Percentiles rank a stretch among this genome's conserved stretches.
Evolutionary conservation across 495 filamentous ascomycete species (phyloP).

Genomic region (Hyaloscypha bicolor): DNA sequence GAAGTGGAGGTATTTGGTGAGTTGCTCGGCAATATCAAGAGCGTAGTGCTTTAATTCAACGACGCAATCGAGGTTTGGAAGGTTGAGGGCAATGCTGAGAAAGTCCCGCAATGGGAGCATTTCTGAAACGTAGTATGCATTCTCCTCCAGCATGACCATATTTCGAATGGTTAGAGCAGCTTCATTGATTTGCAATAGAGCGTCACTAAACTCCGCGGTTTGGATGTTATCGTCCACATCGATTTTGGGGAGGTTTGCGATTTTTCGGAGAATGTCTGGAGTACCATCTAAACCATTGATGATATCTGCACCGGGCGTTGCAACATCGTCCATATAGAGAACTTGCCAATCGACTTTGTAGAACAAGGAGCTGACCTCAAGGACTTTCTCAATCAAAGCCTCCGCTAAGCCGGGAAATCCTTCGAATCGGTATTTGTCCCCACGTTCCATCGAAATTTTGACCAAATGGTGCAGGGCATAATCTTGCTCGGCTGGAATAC

Average conservation of each 20-base stretch:
- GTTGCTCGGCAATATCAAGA: conserved; percentile 89
- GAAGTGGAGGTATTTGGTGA: conserved; percentile 77
- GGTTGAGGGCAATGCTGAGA: conserved; percentile 75
- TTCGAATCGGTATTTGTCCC: conserved; percentile 94
- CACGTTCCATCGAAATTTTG: conserved; percentile 90
- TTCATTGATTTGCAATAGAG: conserved; percentile 77
- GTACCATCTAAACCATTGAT: conserved; percentile 82
- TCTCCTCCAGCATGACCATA: conserved; percentile 88
- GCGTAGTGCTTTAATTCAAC: conserved; percentile 90
- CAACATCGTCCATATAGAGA: conserved; percentile 62
- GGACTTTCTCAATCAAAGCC: conserved; percentile 79
- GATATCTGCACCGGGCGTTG: conserved; percentile 50
- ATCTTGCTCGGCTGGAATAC: conserved; percentile 77
- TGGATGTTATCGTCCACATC: conserved; percentile 72
- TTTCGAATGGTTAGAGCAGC: conserved; percentile 88
- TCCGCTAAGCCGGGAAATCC: conserved; percentile 89
- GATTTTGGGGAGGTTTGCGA: conserved; percentile 55
- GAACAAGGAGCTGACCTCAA: conserved; percentile 73
- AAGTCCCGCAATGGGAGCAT: conserved; percentile 76
- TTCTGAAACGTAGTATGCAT: conserved; percentile 78
- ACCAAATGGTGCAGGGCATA: conserved; percentile 92
- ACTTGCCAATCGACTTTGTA: conserved; percentile 83
- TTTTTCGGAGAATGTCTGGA: conserved; percentile 68
- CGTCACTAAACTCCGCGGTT: conserved; percentile 68
- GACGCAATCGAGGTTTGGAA: conserved; percentile 72